Base-by-base conservation (phyloP, 169 alveolate genomes). In the Perkinsus marinus region DNA sequence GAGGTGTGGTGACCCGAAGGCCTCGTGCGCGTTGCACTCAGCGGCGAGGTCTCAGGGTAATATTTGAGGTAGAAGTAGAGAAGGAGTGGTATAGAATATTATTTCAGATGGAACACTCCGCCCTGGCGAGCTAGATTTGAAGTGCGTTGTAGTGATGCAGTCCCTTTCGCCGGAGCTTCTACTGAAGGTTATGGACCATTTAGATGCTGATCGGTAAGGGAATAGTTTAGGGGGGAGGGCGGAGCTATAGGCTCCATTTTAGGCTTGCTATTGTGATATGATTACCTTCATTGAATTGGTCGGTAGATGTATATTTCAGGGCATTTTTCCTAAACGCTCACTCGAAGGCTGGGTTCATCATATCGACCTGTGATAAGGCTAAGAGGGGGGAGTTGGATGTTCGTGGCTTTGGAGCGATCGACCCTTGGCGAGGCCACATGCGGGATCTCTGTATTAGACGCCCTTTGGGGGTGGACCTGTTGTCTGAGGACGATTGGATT, bases 371-470 rank as follows among this genome's bases (percentile, higher is more conserved):
- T 37, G 91, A 90, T 26, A 43, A 57, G 22, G 91, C 91, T 38
- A 90, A 90, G 69, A 43, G 57, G 68, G 91, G 91, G n/a, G 91
- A 43, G 17, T n/a, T 90, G 91, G 91, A 90, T 30, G 91, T 90
- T 34, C 68, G 91, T 13, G 91, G 91, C 26, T 90, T 90, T 34
- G 91, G 91, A 5, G 91, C 91, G n/a, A 90, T 90, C 68, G 91
- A 90, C 46, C 91, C 91, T 13, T 90, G 91, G 91, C 43, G 57
- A 43, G 57, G 69, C 6, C 91, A 90, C 91, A 26, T 90, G 68
- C 79, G 79, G 26, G 79, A 57, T 57, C 79, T 57, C 37, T 57
- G 79, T 30, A 57, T 57, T 6, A 57, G 79, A 57, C 26, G 79
- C 9, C 79, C 79, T 0, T 57, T 57, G 79, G 79, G 79, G 22